Evolutionary conservation across 495 filamentous ascomycete species (phyloP).

Genomic region (Astrocystis sublimbata): DNA sequence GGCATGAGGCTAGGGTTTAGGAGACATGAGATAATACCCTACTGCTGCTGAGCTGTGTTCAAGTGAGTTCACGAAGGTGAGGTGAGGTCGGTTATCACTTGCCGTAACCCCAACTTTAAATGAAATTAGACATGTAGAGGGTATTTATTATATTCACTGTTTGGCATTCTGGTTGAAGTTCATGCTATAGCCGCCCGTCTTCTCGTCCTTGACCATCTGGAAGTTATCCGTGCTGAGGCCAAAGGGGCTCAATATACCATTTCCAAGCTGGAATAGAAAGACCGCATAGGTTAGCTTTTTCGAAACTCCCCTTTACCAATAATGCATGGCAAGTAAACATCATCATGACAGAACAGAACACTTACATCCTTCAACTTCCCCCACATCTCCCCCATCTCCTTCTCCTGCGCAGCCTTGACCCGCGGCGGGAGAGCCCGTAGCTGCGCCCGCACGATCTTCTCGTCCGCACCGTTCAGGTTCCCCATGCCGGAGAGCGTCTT

Average conservation of each 20-base stretch:
- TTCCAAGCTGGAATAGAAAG: constrained; percentile 81
- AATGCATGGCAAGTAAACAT: background rate
- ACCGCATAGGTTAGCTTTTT: background rate
- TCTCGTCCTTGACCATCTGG: constrained; percentile 86
- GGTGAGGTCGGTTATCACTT: too few relatives aligned
- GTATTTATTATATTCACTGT: background rate
- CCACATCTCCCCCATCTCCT: constrained; percentile 94
- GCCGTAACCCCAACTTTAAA: too few relatives aligned
- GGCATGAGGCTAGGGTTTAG: too few relatives aligned
- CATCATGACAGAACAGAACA: too few relatives aligned
- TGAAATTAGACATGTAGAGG: too few relatives aligned
- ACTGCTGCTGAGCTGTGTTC: too few relatives aligned
- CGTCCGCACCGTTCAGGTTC: constrained; percentile 64
- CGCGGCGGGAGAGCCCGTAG: constrained; percentile 62
- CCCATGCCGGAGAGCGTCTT: constrained; percentile 56
- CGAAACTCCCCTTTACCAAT: background rate
- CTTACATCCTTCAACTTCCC: constrained; percentile 84
- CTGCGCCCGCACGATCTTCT: constrained; percentile 63
- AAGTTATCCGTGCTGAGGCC: constrained; percentile 92
- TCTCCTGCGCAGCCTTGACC: constrained; percentile 74
- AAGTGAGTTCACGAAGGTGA: too few relatives aligned
- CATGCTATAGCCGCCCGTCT: constrained; percentile 89
- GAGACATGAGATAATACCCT: too few relatives aligned
- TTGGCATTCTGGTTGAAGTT: constrained; percentile 60
- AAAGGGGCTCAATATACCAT: constrained; percentile 90